Evolutionary conservation across 2,329 filamentous ascomycete genomes (phyloP), one percentile per base, ranked within the genome.

Genomic region (Xylaria sp.): DNA sequence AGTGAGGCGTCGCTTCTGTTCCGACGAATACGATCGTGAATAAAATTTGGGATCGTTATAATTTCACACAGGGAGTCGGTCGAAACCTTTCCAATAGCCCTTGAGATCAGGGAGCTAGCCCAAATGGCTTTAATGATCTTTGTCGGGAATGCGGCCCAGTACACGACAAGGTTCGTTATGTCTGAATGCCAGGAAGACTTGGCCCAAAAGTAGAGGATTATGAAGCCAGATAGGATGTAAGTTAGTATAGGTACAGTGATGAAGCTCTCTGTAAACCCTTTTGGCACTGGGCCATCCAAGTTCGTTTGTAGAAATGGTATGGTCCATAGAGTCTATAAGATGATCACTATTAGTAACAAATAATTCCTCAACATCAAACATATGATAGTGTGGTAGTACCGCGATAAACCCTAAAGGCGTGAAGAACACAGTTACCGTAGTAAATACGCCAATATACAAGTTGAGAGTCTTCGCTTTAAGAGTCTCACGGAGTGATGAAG

Each of bases 391-490:
- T 36, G 5, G 23, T 10, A 6, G n/a, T 68, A 68, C 66, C 32
- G 58, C 52, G 10, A 63, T 56, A 39, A 66, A 68, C 2, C 63
- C 53, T 4, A 68, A 28, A 5, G 63, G 58, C 10, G 66, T 66
- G 30, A 62, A 68, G 45, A 68, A 39, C 4, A 68, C 66, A 12
- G 63, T 68, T 3, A 68, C 63, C 4, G 60, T 46, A n/a, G 66
- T 68, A n/a, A 68, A 66, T 18, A 66, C 63, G 2, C 63, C 63
- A 15, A 68, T 68, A 20, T 43, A 59, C 7, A 63, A 39, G 32
- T 66, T 68, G 7, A 68, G 34, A 4, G 58, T 68, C 53, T 66
- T 68, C 10, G 66, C 66, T 41, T 68, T 68, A 1, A 59, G 28
- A 13, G 63, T 25, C 34, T 68, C 63, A 9, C 57, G 58, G 5